A percentile compares a stretch with the other conserved stretches of the same genome.
These are phyloP conservation scores for Sechiopsis laciniata DNA, from an alignment of 306 rosid species.

Conservation along the genomic window DNA sequence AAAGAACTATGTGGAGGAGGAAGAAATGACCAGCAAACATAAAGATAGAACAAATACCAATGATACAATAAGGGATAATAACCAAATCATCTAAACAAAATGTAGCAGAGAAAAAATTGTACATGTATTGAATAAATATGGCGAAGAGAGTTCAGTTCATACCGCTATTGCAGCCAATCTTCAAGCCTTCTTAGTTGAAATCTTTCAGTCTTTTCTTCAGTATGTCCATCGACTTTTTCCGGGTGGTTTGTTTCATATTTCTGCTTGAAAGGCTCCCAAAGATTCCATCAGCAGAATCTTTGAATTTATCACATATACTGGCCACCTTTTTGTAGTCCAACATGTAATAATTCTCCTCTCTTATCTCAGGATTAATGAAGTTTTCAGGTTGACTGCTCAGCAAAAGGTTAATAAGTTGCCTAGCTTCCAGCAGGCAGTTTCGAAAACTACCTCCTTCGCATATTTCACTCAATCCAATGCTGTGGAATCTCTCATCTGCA, in stretches of 20 bases:
- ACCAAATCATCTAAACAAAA: slow-evolving; percentile 11
- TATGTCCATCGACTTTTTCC: slow-evolving; percentile 76
- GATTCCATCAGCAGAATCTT: slow-evolving; percentile 72
- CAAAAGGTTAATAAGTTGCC: slow-evolving; percentile 72
- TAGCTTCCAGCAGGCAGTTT: slow-evolving; percentile 57
- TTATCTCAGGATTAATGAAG: slow-evolving; percentile 92
- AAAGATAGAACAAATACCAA: neutral
- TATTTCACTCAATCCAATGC: slow-evolving; percentile 56
- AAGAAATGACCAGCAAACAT: neutral
- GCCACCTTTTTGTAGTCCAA: slow-evolving; percentile 79
- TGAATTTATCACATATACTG: slow-evolving; percentile 66
- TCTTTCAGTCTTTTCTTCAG: slow-evolving; percentile 87
- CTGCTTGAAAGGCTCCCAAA: slow-evolving; percentile 80
- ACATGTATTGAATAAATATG: slow-evolving; percentile 11
- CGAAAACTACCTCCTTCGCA: slow-evolving; percentile 49
- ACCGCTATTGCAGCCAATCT: slow-evolving; percentile 30
- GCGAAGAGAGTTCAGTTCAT: slow-evolving; percentile 15
- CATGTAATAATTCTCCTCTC: slow-evolving; percentile 63
- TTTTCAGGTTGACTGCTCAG: slow-evolving; percentile 86
- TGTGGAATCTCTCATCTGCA: slow-evolving; percentile 63
- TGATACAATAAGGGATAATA: neutral
- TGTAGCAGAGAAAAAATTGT: neutral
- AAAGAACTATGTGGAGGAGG: no score
- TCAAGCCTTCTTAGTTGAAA: slow-evolving; percentile 43
- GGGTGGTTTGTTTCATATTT: slow-evolving; percentile 60